phyloP scores from a whole-genome alignment of 371 early-diverging fungal genomes.

The Ordospora pajunii region DNA sequence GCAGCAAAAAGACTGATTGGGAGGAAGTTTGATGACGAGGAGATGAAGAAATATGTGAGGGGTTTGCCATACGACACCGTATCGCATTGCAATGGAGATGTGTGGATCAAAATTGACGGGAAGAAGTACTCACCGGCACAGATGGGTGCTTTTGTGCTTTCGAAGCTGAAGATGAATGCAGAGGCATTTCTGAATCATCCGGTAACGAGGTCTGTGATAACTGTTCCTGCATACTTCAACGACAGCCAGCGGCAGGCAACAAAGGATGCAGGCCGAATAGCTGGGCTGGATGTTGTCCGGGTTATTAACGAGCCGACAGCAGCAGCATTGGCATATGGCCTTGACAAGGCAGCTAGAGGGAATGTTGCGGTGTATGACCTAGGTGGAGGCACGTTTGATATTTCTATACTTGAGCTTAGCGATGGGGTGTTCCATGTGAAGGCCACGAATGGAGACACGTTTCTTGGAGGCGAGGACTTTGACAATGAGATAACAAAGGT shows the following conservation, averaged over 20 bases:
- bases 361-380: slow-evolving; percentile 96
- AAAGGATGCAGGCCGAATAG: slow-evolving; percentile 88
- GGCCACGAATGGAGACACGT: slow-evolving; percentile 71
- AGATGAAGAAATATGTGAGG: slow-evolving; percentile 74
- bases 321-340: slow-evolving; percentile 91
- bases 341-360: slow-evolving; percentile 81
- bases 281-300: slow-evolving; percentile 85
- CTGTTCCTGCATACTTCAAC: slow-evolving; percentile 83
- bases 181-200: slow-evolving; percentile 64
- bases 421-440: slow-evolving; percentile 86
- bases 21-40: slow-evolving; percentile 73
- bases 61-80: slow-evolving; percentile 79
- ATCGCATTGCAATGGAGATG: slow-evolving; percentile 79
- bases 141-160: slow-evolving; percentile 79
- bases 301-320: slow-evolving; percentile 98
- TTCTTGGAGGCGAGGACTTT: slow-evolving; percentile 96
- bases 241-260: slow-evolving; percentile 96
- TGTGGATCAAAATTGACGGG: slow-evolving; percentile 84
- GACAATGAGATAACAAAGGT: slow-evolving; percentile 73
- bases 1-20: slow-evolving; percentile 91
- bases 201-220: slow-evolving; percentile 81
- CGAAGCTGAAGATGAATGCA: slow-evolving; percentile 85
- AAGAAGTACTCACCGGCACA: slow-evolving; percentile 86
- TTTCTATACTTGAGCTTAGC: slow-evolving; percentile 88
- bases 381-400: slow-evolving; percentile 99